Evolutionary conservation across 768 basidiomycete genomes (phyloP), one percentile per base, ranked within the genome.

Genomic region (Russula griseocarnosa): DNA sequence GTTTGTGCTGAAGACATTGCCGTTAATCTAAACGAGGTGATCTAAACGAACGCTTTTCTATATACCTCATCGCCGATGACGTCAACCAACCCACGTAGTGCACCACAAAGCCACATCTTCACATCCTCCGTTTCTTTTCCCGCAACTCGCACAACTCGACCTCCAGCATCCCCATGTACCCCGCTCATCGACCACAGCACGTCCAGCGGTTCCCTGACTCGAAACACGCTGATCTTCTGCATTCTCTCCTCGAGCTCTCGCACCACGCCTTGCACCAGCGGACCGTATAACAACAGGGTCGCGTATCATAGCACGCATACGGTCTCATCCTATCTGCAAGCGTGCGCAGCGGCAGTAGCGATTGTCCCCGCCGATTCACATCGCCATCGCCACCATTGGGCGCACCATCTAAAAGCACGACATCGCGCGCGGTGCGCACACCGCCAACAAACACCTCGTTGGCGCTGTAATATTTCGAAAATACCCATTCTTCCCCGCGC

Each of bases 281-380:
- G 87, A 4, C 95, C 96, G 66, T 82, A 83, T 65, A 98, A 80
- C 65, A 97, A 78, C 22, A 96, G 74, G 67, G 86, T 94, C 22
- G 92, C 94, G 74, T 96, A n/a, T n/a, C n/a, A n/a, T n/a, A 98
- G 74, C 93, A 95, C 9, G 88, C 82, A 72, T 96, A 98, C 3
- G 94, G 93, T 10, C 78, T 79, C 60, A 97, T 79, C 63, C 81
- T 81, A 51, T 86, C 82, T 10, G 72, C 76, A 49, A 92, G 81
- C 6, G 80, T 74, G 38, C 85, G 82, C 56, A 71, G 71, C 24
- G 76, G 75, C 22, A 79, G 71, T 10, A 18, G 4, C 73, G 65
- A 40, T 40, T 18, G 49, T 10, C 59, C 60, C 14, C 52, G 62
- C 18, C 63, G 32, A 26, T 69, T 3, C 8, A 3, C 38, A 2